phyloP scores from a whole-genome alignment of 805 yeast species.

The Kodamaea jinghongensis region DNA sequence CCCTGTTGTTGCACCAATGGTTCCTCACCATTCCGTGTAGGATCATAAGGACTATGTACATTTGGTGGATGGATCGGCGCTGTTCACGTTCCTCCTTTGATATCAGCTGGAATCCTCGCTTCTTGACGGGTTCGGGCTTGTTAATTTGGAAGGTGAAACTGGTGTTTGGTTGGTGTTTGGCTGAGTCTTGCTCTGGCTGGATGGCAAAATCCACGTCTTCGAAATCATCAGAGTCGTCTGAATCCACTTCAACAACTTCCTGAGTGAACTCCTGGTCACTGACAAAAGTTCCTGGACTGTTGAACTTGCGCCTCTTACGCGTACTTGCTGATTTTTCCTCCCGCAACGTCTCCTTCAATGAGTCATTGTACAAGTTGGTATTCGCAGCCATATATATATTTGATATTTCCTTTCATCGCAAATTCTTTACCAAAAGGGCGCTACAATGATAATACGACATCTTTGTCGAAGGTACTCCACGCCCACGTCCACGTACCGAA shows the following conservation, averaged over 20 bases:
- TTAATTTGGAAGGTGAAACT: slow-evolving; percentile 10
- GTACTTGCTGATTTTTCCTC: background rate
- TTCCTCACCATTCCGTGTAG: slow-evolving; percentile 70
- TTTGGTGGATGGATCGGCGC: slow-evolving; percentile 57
- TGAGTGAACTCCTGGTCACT: background rate
- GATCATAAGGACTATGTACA: slow-evolving; percentile 56
- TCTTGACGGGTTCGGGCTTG: slow-evolving; percentile 15
- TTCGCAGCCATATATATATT: too few species aligned
- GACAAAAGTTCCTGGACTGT: background rate
- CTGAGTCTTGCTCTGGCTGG: slow-evolving; percentile 4
- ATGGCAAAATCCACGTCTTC: slow-evolving; percentile 6
- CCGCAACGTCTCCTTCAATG: slow-evolving; percentile 1
- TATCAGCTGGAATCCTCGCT: slow-evolving; percentile 35
- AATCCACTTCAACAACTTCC: background rate
- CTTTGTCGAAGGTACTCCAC: too few species aligned
- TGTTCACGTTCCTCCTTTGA: slow-evolving; percentile 52
- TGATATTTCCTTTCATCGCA: too few species aligned
- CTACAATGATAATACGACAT: too few species aligned
- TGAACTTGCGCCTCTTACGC: slow-evolving; percentile 1
- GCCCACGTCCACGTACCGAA: too few species aligned
- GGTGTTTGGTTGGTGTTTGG: background rate
- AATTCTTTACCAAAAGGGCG: too few species aligned
- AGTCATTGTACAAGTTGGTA: slow-evolving; percentile 2
- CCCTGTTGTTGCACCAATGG: slow-evolving; percentile 62
- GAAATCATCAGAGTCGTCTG: slow-evolving; percentile 1